Conservation (phyloP, 345 rosid species). For the Eucalyptus fibrosa region DNA sequence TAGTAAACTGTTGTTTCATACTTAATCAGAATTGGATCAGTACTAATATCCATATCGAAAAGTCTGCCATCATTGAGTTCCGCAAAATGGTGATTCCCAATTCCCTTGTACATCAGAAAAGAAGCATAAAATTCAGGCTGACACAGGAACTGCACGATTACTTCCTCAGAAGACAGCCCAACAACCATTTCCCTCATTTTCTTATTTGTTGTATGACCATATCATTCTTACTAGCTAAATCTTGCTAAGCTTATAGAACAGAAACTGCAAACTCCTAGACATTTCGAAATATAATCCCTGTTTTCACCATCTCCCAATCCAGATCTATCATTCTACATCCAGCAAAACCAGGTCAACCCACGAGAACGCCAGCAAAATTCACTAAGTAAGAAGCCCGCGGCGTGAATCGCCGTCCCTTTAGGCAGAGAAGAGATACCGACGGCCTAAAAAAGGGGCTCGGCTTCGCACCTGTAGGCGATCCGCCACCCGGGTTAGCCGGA, state of each 20-base stretch:
- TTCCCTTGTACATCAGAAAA: neutral
- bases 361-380: neutral
- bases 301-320: neutral
- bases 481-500: constrained; percentile 3
- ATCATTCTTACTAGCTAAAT: neutral
- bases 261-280: neutral
- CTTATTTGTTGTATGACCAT: neutral
- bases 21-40: neutral
- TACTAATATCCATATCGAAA: neutral
- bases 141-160: neutral
- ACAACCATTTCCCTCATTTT: neutral
- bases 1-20: neutral
- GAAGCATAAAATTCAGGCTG: neutral
- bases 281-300: neutral
- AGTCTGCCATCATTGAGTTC: neutral
- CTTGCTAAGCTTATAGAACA: neutral
- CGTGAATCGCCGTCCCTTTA: neutral
- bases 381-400: neutral
- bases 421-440: neutral
- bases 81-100: neutral
- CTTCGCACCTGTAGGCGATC: constrained; percentile 22
- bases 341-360: neutral
- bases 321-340: neutral
- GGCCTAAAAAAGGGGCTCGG: neutral
- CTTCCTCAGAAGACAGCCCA: neutral